Percentiles rank a stretch among this genome's conserved stretches.
phyloP scores from a whole-genome alignment of 179 eudicot genomes.

The Beta lomatogona region DNA sequence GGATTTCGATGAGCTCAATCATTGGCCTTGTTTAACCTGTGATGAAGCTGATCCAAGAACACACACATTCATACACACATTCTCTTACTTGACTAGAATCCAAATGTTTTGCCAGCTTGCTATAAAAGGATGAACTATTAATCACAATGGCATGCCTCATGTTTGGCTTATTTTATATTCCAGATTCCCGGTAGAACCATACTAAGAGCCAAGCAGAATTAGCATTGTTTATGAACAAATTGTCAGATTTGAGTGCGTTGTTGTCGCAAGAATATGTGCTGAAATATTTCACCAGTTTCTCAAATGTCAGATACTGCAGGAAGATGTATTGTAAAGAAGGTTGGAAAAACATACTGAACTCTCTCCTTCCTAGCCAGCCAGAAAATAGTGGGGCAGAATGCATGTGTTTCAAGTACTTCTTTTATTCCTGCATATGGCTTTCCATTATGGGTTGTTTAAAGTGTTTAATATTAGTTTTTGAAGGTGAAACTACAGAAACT shows the following conservation, averaged over 20 bases:
- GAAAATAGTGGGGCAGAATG: not conserved
- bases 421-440: not conserved
- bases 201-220: conserved; percentile 17
- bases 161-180: conserved; percentile 23
- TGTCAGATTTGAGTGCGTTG: conserved; percentile 28
- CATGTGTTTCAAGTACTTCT: conserved; percentile 9
- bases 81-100: conserved; percentile 10
- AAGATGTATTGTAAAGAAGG: not conserved
- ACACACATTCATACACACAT: not conserved
- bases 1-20: not conserved
- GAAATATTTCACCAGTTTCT: conserved; percentile 30
- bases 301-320: conserved; percentile 16
- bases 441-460: conserved; percentile 19
- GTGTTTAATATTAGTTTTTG: conserved; percentile 10
- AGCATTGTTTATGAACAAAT: not conserved
- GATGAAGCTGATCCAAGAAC: conserved; percentile 4
- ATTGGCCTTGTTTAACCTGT: conserved; percentile 11
- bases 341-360: conserved; percentile 6
- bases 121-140: conserved; percentile 1
- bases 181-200: conserved; percentile 32
- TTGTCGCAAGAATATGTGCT: conserved; percentile 34
- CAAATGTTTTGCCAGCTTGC: conserved; percentile 24
- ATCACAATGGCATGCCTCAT: conserved; percentile 16
- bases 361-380: conserved; percentile 5
- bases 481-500: not conserved